phyloP scores from a whole-genome alignment of 441 rosid species.

The Pelargonium exstipulatum region DNA sequence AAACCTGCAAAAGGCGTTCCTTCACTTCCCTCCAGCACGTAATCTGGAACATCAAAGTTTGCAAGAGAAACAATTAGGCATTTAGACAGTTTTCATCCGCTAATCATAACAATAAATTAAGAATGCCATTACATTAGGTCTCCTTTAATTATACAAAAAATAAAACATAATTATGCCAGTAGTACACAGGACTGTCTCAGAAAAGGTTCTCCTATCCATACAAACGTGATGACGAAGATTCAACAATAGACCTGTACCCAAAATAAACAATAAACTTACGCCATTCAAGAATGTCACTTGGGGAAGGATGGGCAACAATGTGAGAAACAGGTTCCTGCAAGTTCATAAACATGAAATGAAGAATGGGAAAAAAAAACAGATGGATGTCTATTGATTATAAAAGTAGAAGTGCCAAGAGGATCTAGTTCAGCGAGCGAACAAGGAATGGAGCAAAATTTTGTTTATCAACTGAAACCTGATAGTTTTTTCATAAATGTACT shows the following conservation, averaged over 20 bases:
- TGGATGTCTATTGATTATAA: not conserved
- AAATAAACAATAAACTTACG: slow-evolving; percentile 49
- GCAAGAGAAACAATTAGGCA: not conserved
- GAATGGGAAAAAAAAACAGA: not conserved
- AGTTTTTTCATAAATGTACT: not conserved
- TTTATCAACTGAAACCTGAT: not conserved
- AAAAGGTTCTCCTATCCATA: slow-evolving; percentile 4
- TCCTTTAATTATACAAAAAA: not conserved
- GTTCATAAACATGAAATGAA: slow-evolving; percentile 16
- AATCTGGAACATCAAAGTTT: slow-evolving; percentile 51
- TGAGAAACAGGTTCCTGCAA: slow-evolving; percentile 93
- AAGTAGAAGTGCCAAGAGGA: not conserved
- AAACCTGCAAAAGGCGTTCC: slow-evolving; percentile 97
- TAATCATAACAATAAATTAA: not conserved
- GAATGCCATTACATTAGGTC: not conserved
- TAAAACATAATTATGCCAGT: slow-evolving; percentile 3
- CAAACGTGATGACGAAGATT: not conserved
- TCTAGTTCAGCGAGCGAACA: not conserved
- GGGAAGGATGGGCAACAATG: slow-evolving; percentile 91
- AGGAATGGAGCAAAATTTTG: not conserved
- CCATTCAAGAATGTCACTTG: slow-evolving; percentile 93
- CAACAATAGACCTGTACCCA: slow-evolving; percentile 29
- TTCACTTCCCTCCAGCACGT: slow-evolving; percentile 90
- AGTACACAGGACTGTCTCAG: not conserved
- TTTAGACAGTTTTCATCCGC: not conserved